These are phyloP conservation scores for Omphalotus olearius DNA, from an alignment of 1,284 basidiomycete species.

Conservation along the genomic window DNA sequence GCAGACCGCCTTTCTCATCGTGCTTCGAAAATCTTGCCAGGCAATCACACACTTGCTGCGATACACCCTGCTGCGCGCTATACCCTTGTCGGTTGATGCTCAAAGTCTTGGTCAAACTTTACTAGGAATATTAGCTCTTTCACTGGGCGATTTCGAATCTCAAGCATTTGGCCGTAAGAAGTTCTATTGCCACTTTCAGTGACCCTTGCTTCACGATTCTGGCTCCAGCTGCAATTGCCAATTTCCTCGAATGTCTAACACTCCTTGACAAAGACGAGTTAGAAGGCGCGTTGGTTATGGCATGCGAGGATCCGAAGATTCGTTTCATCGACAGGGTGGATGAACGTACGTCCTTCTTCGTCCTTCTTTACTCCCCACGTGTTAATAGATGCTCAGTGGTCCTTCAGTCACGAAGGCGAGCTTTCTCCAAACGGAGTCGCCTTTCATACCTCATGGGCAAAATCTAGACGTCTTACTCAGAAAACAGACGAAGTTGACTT, in stretches of 20 bases:
- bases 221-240: conserved; percentile 28
- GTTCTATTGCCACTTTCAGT: too few relatives aligned
- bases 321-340: conserved; percentile 23
- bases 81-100: too few relatives aligned
- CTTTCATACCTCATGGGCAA: neutral
- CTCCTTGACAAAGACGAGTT: conserved; percentile 18
- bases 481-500: neutral
- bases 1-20: neutral
- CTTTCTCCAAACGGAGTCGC: neutral
- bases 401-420: conserved; percentile 7
- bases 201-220: too few relatives aligned
- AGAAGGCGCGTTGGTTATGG: conserved; percentile 17
- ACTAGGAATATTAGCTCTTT: conserved; percentile 30
- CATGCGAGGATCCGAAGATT: conserved; percentile 20
- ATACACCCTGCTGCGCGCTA: too few relatives aligned
- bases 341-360: conserved; percentile 19
- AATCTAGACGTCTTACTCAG: too few relatives aligned
- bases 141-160: conserved; percentile 15
- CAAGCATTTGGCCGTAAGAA: too few relatives aligned
- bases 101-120: conserved; percentile 24
- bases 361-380: neutral
- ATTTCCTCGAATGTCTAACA: conserved; percentile 35
- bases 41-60: neutral
- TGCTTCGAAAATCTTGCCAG: conserved; percentile 3
- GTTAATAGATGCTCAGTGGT: conserved; percentile 1